Evolutionary conservation across 2,329 filamentous ascomycete genomes (phyloP), one percentile per base, ranked within the genome.

Genomic region (Simplicillium sp.): DNA sequence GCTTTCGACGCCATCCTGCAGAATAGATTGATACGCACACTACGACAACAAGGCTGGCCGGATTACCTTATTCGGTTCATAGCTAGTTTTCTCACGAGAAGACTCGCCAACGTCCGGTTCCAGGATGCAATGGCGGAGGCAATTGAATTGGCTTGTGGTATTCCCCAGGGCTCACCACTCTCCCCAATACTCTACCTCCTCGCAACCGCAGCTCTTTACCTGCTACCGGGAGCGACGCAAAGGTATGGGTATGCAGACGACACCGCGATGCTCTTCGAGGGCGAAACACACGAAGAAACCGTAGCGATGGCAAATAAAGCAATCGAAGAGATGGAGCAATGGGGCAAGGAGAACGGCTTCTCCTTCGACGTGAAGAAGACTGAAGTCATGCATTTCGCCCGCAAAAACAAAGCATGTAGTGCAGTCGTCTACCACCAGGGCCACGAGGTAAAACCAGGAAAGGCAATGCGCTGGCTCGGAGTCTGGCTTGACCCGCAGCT

Each of bases 331-430:
- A 41, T 48, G 7, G 31, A 46, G 11, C 18, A 37, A 11, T 50
- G 44, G 46, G 48, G 51, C 9, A 38, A 32, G 14, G 39, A 33
- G 4, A 48, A 50, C 29, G 45, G 38, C 14, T 41, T 54, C 29
- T 40, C 42, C 8, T 54, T 54, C 35, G 43, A 49, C 39, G 43
- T 37, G 7, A 41, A 37, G 6, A 54, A 54, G 35, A 50, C 47
- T 17, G 44, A 54, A 36, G 44, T 50, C 3, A 50, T 54, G 15
- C 43, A 54, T 34, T 50, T 52, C 37, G 39, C 41, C 6, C 35
- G 20, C 20, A 25, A 9, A 9, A 25, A 25, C 20, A 25, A 9
- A 5, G 9, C 5, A 6, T 6, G 20, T 25, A 25, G 20, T 9
- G 20, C 34, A 7, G 13, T 36, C 4, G 40, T 46, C 29, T 20